Percentiles rank a stretch among this genome's conserved stretches.
Conservation (phyloP, 805 yeast genomes). For the Ogataea wickerhamii region DNA sequence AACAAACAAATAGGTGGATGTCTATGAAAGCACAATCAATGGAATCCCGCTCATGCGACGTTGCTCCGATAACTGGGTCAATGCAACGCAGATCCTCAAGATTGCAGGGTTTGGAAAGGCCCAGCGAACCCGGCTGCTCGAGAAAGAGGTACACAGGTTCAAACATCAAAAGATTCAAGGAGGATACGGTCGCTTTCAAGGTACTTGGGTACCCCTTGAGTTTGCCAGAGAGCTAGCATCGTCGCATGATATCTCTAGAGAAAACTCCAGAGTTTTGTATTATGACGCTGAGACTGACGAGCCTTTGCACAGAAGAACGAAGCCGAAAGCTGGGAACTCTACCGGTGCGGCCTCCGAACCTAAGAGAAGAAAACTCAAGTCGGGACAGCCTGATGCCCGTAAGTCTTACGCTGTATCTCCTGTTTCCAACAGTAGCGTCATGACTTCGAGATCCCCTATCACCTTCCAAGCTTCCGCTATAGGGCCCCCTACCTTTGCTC, state of each 20-base stretch:
- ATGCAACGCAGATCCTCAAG: conserved; percentile 78
- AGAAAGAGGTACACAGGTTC: conserved; percentile 65
- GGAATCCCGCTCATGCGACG: conserved; percentile 87
- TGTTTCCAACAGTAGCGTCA: background rate
- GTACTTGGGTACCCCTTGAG: conserved; percentile 78
- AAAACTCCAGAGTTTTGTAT: conserved; percentile 50
- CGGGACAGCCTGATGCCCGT: conserved; percentile 23
- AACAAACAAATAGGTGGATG: conserved; percentile 39
- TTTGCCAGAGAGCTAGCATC: conserved; percentile 59
- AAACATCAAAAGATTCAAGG: conserved; percentile 78
- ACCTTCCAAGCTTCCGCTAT: conserved; percentile 1
- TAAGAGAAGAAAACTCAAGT: conserved; percentile 30
- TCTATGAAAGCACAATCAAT: conserved; percentile 59
- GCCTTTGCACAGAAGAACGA: conserved; percentile 41
- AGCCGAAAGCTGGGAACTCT: conserved; percentile 19
- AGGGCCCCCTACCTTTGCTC: conserved; percentile 17
- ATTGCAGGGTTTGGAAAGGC: conserved; percentile 78
- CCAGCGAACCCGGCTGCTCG: conserved; percentile 70
- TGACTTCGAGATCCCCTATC: background rate
- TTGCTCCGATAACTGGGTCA: conserved; percentile 89
- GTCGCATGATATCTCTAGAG: conserved; percentile 47
- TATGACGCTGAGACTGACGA: conserved; percentile 48
- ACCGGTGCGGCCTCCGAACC: conserved; percentile 16
- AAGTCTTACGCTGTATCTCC: conserved; percentile 11
- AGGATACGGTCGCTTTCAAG: conserved; percentile 82